Evolutionary conservation across 2,329 filamentous ascomycete species (phyloP).

Genomic region (Diplodia corticola): DNA sequence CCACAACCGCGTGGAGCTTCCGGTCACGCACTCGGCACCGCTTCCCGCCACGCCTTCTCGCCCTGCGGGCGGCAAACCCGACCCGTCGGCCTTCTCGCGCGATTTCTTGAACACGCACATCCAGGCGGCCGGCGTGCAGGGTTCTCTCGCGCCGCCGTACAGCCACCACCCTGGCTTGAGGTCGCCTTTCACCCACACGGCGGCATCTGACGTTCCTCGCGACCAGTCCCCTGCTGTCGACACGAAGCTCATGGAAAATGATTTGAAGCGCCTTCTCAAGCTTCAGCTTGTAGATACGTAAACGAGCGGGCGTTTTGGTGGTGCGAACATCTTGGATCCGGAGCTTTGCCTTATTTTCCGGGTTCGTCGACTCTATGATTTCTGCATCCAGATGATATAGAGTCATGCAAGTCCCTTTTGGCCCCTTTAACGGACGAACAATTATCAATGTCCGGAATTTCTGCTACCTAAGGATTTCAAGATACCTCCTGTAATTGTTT

Average conservation of each 20-base stretch:
- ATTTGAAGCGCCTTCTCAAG: constrained; percentile 44
- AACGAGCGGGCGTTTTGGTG: constrained; percentile 17
- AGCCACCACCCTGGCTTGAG: constrained; percentile 22
- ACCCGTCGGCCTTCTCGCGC: constrained; percentile 30
- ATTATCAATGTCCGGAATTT: constrained; percentile 15
- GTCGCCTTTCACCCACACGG: constrained; percentile 13
- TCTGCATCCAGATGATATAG: constrained; percentile 9
- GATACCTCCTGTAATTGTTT: constrained; percentile 21
- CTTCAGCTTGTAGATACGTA: constrained; percentile 26
- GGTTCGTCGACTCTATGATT: constrained; percentile 10
- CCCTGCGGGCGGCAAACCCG: constrained; percentile 26
- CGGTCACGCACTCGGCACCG: background rate
- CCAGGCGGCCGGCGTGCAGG: constrained; percentile 23
- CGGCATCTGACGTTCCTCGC: background rate
- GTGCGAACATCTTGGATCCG: constrained; percentile 18
- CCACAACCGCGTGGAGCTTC: constrained; percentile 1
- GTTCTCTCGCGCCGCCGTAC: constrained; percentile 23
- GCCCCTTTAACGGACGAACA: constrained; percentile 10
- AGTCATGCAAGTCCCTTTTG: constrained; percentile 15
- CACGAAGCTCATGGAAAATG: constrained; percentile 41
- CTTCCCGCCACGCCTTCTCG: constrained; percentile 22
- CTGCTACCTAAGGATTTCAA: constrained; percentile 18
- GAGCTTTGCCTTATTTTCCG: constrained; percentile 18
- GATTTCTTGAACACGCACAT: constrained; percentile 37
- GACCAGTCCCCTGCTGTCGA: constrained; percentile 25